A percentile compares a stretch with the other conserved stretches of the same genome.
Conservation (phyloP, 2,329 filamentous ascomycete genomes). For the Arthrobotrys pseudoclavata region DNA sequence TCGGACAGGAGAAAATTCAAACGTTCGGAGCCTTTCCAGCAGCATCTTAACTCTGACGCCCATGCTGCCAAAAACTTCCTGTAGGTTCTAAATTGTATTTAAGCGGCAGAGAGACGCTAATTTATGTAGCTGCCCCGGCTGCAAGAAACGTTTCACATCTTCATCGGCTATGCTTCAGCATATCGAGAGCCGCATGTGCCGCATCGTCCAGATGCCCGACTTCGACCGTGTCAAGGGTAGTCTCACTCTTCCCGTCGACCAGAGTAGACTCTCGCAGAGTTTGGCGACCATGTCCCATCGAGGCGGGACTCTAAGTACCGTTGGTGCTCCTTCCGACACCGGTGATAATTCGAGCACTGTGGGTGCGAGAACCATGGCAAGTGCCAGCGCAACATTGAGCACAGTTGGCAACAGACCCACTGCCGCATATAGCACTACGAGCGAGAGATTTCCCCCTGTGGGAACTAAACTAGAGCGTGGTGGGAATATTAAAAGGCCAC, state of each 20-base stretch:
- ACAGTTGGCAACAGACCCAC: constrained; percentile 11
- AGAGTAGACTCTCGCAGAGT: constrained; percentile 17
- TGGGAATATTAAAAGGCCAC: background rate
- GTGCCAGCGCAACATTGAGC: background rate
- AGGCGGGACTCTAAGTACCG: constrained; percentile 16
- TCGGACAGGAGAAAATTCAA: constrained; percentile 35
- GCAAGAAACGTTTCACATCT: constrained; percentile 45
- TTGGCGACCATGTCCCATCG: constrained; percentile 11
- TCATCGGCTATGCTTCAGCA: constrained; percentile 54
- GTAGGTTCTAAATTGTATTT: constrained; percentile 7
- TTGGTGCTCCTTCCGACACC: background rate
- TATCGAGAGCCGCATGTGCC: constrained; percentile 45
- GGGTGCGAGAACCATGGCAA: background rate
- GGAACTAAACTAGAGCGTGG: background rate
- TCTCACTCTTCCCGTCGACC: constrained; percentile 26
- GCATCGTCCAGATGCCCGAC: constrained; percentile 21
- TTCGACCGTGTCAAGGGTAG: constrained; percentile 29
- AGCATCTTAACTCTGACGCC: constrained; percentile 49
- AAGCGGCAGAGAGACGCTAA: background rate
- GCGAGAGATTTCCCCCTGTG: background rate
- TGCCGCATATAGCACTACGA: background rate
- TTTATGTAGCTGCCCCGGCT: constrained; percentile 36
- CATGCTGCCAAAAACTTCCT: constrained; percentile 41
- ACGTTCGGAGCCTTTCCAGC: constrained; percentile 10
- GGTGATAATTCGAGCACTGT: background rate